Evolutionary conservation across 2,329 filamentous ascomycete species (phyloP), one percentile per base, ranked within the genome.

Genomic region (Neocatenulostroma microsporum): DNA sequence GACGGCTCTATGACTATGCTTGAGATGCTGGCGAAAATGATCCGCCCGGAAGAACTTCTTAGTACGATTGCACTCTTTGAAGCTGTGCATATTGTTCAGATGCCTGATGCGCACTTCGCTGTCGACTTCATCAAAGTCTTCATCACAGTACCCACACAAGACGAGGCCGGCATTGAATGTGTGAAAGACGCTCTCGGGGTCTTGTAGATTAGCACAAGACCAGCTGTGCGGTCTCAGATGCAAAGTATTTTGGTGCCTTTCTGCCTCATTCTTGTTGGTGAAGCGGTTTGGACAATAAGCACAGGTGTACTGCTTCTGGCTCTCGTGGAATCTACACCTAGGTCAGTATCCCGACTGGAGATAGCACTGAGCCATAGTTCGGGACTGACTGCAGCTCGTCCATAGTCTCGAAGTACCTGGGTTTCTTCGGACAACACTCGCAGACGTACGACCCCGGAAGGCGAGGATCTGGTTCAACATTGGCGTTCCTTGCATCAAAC

Each of bases 1-100:
- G 23, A 91, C 91, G 24, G 84, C 85, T n/a, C n/a, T n/a, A 63
- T 96, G 91, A 60, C 87, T 95, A 61, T 98, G 91, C 69, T 96
- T 98, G 40, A 98, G 70, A 63, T 98, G 91, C 62, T 98, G 91
- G 41, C 91, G 80, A 70, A 98, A 98, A 60, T 98, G 91, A 61
- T 98, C 91, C 21, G 91, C 91, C 24, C 91, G 78, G 67, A 84
- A 98, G 62, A 98, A 98, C 61, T 96, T 96, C 70, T 98, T 98
- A 49, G 84, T 83, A 54, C 91, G 87, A 61, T 98, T 98, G 73
- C 91, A 98, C 65, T 96, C 91, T 45, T 87, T 79, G 59, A 94
- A 98, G 59, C 96, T 98, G 69, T 98, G 91, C 46, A 87, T 76
- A 51, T 84, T 81, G 55, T 87, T 88, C 36, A 98, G 68, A 66